phyloP scores from a whole-genome alignment of 768 basidiomycete genomes.

The Lactarius vividus region DNA sequence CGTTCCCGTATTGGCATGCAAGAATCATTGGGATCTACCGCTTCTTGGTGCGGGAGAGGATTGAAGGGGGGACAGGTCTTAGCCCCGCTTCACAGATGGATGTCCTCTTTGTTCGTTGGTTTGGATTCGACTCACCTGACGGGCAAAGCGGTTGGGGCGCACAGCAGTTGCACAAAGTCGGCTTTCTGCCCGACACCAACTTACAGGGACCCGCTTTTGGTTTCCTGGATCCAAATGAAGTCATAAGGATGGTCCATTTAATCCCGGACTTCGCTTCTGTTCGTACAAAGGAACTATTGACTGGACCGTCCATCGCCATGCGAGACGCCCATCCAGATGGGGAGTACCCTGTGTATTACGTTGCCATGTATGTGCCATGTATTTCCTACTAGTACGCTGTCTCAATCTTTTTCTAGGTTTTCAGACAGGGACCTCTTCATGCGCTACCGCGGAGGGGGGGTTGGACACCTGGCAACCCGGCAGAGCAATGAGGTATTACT shows the following conservation, averaged over 20 bases:
- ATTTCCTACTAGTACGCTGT: too few relatives aligned
- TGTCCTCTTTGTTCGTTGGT: conserved; percentile 11
- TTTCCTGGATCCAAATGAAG: conserved; percentile 33
- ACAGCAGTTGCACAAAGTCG: conserved; percentile 28
- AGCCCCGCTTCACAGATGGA: background rate
- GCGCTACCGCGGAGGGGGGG: conserved; percentile 30
- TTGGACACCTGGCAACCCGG: conserved; percentile 28
- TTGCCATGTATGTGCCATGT: conserved; percentile 30
- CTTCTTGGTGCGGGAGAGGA: conserved; percentile 24
- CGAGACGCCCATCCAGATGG: conserved; percentile 5
- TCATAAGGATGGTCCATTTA: conserved; percentile 33
- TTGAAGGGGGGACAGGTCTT: conserved; percentile 38
- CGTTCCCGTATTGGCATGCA: conserved; percentile 34
- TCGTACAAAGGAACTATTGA: background rate
- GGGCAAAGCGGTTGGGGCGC: conserved; percentile 10
- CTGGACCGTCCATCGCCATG: background rate
- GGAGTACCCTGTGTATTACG: conserved; percentile 30
- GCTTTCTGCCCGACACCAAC: conserved; percentile 25
- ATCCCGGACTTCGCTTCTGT: conserved; percentile 34
- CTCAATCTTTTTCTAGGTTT: conserved; percentile 27
- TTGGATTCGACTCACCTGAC: conserved; percentile 1
- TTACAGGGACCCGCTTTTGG: conserved; percentile 31
- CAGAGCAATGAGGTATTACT: background rate
- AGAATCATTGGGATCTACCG: conserved; percentile 34
- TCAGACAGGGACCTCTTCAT: conserved; percentile 33